Percentiles rank a stretch among this genome's conserved stretches.
Conservation (phyloP, 78 protist genomes). For the Dictyostelium brefeldianum region DNA sequence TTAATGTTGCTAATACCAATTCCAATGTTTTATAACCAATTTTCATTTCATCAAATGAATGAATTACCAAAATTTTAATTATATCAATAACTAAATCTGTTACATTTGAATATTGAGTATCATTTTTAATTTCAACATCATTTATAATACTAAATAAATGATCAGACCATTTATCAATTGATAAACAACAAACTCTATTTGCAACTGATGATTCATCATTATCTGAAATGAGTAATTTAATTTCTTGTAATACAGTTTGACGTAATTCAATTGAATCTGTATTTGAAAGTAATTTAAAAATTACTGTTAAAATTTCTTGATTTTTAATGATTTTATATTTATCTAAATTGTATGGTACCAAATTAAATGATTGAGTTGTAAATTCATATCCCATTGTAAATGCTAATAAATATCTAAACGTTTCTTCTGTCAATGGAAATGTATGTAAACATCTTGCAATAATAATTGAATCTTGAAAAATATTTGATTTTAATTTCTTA, state of each 20-base stretch:
- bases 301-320: slow-evolving; percentile 33
- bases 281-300: slow-evolving; percentile 11
- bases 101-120: slow-evolving; percentile 48
- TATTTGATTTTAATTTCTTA: slow-evolving; percentile 14
- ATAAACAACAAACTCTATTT: slow-evolving; percentile 6
- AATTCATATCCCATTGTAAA: slow-evolving; percentile 58
- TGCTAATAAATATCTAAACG: slow-evolving; percentile 61
- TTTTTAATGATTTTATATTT: background rate
- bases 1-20: slow-evolving; percentile 46
- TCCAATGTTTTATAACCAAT: slow-evolving; percentile 48
- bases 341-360: background rate
- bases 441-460: slow-evolving; percentile 40
- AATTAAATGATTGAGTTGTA: background rate
- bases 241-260: slow-evolving; percentile 33
- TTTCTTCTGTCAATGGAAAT: slow-evolving; percentile 43
- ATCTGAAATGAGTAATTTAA: slow-evolving; percentile 1
- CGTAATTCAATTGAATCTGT: slow-evolving; percentile 26
- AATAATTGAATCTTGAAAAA: slow-evolving; percentile 63
- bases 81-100: slow-evolving; percentile 60
- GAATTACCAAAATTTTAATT: slow-evolving; percentile 51
- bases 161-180: slow-evolving; percentile 69
- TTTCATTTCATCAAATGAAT: slow-evolving; percentile 29
- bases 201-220: background rate
- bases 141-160: slow-evolving; percentile 44
- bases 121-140: slow-evolving; percentile 44